These are phyloP conservation scores for Neurospora tetrasperma DNA, from an alignment of 495 filamentous ascomycete species.

Conservation along the genomic window DNA sequence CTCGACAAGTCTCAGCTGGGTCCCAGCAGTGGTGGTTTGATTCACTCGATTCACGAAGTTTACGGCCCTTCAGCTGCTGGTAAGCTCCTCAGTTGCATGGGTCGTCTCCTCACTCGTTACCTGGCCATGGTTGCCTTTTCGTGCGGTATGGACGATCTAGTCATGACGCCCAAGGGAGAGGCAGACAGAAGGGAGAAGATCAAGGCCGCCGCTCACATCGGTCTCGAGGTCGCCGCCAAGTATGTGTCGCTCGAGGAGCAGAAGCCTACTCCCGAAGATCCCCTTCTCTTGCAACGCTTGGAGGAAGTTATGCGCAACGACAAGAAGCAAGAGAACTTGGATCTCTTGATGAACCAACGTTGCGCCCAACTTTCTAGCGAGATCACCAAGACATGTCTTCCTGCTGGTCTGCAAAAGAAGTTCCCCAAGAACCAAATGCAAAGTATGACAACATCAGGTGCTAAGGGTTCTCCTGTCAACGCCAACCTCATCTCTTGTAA, in stretches of 20 bases:
- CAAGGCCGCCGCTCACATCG: constrained; percentile 57
- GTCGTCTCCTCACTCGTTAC: constrained; percentile 78
- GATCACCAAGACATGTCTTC: constrained; percentile 70
- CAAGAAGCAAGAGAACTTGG: constrained; percentile 76
- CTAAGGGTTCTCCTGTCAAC: constrained; percentile 88
- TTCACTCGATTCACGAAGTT: constrained; percentile 86
- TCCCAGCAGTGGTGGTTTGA: constrained; percentile 72
- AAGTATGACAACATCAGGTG: constrained; percentile 93
- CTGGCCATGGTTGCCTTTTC: constrained; percentile 90
- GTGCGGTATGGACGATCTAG: constrained; percentile 94
- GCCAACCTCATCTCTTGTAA: constrained; percentile 97
- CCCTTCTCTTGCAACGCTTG: constrained; percentile 62
- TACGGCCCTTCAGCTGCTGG: constrained; percentile 84
- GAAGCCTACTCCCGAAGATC: constrained; percentile 45
- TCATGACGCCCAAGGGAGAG: constrained; percentile 75
- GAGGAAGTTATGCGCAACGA: constrained; percentile 89
- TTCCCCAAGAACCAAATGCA: constrained; percentile 99
- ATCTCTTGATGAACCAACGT: constrained; percentile 70
- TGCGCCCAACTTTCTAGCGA: constrained; percentile 63
- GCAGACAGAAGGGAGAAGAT: constrained; percentile 57
- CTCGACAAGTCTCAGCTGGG: constrained; percentile 95
- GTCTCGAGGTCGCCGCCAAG: constrained; percentile 72
- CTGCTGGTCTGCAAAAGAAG: constrained; percentile 70
- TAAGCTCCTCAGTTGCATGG: constrained; percentile 76
- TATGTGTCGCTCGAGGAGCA: constrained; percentile 79